Evolutionary conservation across 148 eudicot species (phyloP), one percentile per base, ranked within the genome.

Genomic region (Rhododendron griersonianum): DNA sequence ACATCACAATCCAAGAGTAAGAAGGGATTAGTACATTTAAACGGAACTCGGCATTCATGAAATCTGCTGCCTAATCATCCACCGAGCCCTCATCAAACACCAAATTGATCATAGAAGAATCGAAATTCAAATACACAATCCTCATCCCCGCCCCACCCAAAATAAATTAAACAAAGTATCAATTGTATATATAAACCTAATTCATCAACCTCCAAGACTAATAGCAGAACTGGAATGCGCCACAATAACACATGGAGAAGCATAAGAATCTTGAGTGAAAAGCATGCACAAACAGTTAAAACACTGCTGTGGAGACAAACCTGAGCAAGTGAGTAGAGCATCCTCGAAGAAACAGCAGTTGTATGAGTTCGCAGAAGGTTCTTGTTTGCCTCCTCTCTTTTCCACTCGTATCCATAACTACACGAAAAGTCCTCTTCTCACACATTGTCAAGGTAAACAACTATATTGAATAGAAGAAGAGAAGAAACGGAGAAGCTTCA

Each of bases 271-370:
- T 16, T 84, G 53, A 82, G 16, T 69, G 33, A 16, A 87, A 11
- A 37, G 67, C 63, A 84, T 23, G 87, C 1, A 75, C 9, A 9
- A 48, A 33, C 59, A 14, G 59, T 55, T 55, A 55, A 55, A 15
- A 55, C 59, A 55, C 59, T 55, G 21, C 59, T 3, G 37, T 3
- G 23, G 5, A 83, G 45, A 69, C 63, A 47, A 88, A 95, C 98
- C 98, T 96, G 92, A 45, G 98, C 99, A 87, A 93, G 96, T 84
- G 84, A 83, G 90, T 95, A 95, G 80, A 96, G 93, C 98, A 95
- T 95, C 90, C 98, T 94, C 18, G 99, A 93, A 82, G 99, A 96
- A 88, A 96, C 99, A 63, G 98, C 99, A 84, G 99, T 96, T 53
- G 98, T 96, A 87, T 96, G 99, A 81, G 99, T 96, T 69, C 98